phyloP scores from a whole-genome alignment of 2,329 filamentous ascomycete species.

The Cladosporium sp. region DNA sequence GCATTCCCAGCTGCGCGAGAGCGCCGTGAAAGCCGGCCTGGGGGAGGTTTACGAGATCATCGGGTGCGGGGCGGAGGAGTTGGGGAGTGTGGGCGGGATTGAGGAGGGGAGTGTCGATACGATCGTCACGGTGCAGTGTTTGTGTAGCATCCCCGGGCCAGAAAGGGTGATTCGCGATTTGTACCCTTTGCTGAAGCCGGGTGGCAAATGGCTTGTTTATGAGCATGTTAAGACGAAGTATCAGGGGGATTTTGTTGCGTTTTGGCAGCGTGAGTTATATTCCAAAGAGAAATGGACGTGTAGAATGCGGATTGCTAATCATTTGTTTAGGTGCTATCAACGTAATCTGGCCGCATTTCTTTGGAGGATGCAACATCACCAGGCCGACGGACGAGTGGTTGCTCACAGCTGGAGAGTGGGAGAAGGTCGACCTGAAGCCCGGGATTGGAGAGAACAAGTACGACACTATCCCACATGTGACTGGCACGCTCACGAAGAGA shows the following conservation, averaged over 20 bases:
- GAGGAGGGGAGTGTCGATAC: slow-evolving; percentile 52
- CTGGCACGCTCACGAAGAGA: slow-evolving; percentile 30
- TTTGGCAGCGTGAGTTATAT: slow-evolving; percentile 32
- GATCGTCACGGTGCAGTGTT: slow-evolving; percentile 57
- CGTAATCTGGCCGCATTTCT: slow-evolving; percentile 32
- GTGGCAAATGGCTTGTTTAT: slow-evolving; percentile 60
- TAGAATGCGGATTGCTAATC: slow-evolving; percentile 3
- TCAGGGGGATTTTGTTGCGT: slow-evolving; percentile 27
- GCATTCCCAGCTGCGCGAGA: slow-evolving; percentile 45
- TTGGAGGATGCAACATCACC: slow-evolving; percentile 32
- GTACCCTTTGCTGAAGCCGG: slow-evolving; percentile 56
- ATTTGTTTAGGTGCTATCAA: slow-evolving; percentile 26
- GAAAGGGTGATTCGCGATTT: slow-evolving; percentile 52
- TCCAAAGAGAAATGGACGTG: neutral
- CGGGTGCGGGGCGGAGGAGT: slow-evolving; percentile 58
- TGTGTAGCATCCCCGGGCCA: slow-evolving; percentile 62
- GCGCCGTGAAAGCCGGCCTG: slow-evolving; percentile 51
- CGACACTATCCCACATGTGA: slow-evolving; percentile 32
- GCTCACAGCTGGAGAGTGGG: slow-evolving; percentile 31
- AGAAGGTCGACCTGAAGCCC: slow-evolving; percentile 29
- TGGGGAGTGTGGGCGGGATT: slow-evolving; percentile 44
- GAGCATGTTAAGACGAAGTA: slow-evolving; percentile 53
- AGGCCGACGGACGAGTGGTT: slow-evolving; percentile 35
- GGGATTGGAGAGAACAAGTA: slow-evolving; percentile 30
- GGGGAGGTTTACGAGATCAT: slow-evolving; percentile 58